phyloP scores from a whole-genome alignment of 305 asterid genomes.

The Caryopteris hybrid region DNA sequence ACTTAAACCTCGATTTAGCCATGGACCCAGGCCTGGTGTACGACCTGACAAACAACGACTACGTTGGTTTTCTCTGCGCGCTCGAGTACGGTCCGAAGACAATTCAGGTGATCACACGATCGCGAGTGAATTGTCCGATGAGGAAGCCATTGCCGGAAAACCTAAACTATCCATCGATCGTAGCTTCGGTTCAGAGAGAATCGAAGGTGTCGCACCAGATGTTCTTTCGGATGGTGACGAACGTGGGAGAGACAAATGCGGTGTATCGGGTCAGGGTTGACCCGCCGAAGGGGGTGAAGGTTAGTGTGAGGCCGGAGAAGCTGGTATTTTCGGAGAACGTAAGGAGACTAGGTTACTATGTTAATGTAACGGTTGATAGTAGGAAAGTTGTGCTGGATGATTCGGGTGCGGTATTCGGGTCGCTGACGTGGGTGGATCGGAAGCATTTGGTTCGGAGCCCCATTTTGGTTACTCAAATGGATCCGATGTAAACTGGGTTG shows the following conservation, averaged over 20 bases:
- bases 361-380: conserved; percentile 41
- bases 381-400: conserved; percentile 39
- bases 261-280: conserved; percentile 40
- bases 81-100: conserved; percentile 62
- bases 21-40: conserved; percentile 69
- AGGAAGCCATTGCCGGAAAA: conserved; percentile 58
- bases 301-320: conserved; percentile 48
- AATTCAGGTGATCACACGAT: conserved; percentile 66
- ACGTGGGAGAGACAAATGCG: conserved; percentile 46
- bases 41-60: conserved; percentile 51
- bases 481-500: conserved; percentile 34
- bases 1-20: conserved; percentile 51
- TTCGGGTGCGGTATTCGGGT: conserved; percentile 68
- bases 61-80: conserved; percentile 59
- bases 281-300: conserved; percentile 60
- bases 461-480: conserved; percentile 54
- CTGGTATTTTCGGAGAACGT: conserved; percentile 50
- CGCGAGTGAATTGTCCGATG: conserved; percentile 56
- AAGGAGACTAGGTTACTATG: conserved; percentile 52
- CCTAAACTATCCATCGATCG: conserved; percentile 65
- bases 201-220: conserved; percentile 36
- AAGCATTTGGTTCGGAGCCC: conserved; percentile 76
- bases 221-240: conserved; percentile 63
- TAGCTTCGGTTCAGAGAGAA: conserved; percentile 42
- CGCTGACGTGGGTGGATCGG: conserved; percentile 66